These are phyloP conservation scores for Fusarium luffae DNA, from an alignment of 2,329 filamentous ascomycete species.

Conservation along the genomic window DNA sequence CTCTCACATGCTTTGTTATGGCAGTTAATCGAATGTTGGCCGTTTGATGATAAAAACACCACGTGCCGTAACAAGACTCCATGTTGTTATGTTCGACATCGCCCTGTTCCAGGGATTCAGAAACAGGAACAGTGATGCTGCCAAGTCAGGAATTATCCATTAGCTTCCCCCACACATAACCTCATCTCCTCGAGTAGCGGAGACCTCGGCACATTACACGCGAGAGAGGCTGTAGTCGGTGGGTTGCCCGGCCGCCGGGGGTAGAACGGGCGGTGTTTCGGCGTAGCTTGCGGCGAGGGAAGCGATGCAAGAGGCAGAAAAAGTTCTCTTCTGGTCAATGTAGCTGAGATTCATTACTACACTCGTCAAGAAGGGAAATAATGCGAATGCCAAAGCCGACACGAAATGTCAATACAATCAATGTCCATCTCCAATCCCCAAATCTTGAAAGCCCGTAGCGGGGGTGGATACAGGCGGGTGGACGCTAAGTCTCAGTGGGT, in stretches of 20 bases:
- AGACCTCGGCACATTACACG: constrained; percentile 44
- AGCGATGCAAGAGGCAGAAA: background rate
- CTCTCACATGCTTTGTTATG: constrained; percentile 26
- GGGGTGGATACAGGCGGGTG: constrained; percentile 37
- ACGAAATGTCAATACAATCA: background rate
- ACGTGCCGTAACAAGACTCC: constrained; percentile 11
- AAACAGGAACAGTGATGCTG: constrained; percentile 22
- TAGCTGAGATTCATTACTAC: background rate
- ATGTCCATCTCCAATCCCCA: constrained; percentile 14
- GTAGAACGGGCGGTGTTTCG: constrained; percentile 38
- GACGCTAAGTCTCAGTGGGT: constrained; percentile 35
- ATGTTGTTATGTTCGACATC: background rate
- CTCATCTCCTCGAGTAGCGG: constrained; percentile 31
- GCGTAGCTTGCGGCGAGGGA: constrained; percentile 43
- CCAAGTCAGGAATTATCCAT: constrained; percentile 10
- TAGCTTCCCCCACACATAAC: constrained; percentile 32
- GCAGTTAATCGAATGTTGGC: background rate
- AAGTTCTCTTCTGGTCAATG: too few species aligned
- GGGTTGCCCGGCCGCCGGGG: constrained; percentile 41
- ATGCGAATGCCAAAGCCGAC: background rate
- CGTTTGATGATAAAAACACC: background rate
- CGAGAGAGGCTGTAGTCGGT: constrained; percentile 34
- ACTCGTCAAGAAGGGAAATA: background rate
- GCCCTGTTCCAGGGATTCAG: constrained; percentile 13
- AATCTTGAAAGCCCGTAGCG: constrained; percentile 24